These are phyloP conservation scores for Tarenaya hassleriana DNA, from an alignment of 345 rosid genomes.

Conservation along the genomic window DNA sequence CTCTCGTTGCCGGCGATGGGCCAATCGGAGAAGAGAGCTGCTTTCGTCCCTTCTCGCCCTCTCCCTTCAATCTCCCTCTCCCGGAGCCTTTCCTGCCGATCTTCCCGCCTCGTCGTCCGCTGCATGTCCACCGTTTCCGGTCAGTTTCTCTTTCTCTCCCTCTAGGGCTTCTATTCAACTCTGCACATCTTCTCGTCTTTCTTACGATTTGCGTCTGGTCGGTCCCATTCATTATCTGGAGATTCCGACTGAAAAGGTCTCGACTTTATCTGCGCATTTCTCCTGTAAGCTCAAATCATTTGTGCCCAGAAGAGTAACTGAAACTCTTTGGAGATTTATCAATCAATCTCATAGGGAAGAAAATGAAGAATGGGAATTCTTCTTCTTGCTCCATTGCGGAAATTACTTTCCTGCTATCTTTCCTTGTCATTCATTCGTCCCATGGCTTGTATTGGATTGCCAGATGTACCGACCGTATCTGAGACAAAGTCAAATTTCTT, in stretches of 20 bases:
- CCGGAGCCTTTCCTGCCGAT: constrained; percentile 32
- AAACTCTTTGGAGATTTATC: no score
- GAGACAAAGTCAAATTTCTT: constrained; percentile 81
- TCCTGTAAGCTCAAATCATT: no score
- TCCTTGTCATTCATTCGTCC: not conserved
- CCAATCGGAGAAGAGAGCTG: constrained; percentile 39
- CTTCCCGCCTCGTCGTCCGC: constrained; percentile 43
- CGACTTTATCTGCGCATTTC: no score
- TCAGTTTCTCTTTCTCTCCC: constrained; percentile 20
- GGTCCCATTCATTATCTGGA: not conserved
- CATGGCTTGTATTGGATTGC: constrained; percentile 1
- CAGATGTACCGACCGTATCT: constrained; percentile 83
- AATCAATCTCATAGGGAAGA: not conserved
- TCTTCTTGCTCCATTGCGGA: not conserved
- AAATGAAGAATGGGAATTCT: not conserved
- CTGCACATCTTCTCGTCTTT: not conserved
- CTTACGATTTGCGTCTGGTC: no score
- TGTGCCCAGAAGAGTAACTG: no score
- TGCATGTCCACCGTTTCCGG: constrained; percentile 65
- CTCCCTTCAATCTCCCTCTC: constrained; percentile 37
- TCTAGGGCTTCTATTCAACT: not conserved
- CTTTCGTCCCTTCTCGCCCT: constrained; percentile 30
- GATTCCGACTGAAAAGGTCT: not conserved
- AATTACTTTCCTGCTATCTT: not conserved
- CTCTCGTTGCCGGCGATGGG: constrained; percentile 63